phyloP scores from a whole-genome alignment of 306 rosid species.

The Castanea crenata region DNA sequence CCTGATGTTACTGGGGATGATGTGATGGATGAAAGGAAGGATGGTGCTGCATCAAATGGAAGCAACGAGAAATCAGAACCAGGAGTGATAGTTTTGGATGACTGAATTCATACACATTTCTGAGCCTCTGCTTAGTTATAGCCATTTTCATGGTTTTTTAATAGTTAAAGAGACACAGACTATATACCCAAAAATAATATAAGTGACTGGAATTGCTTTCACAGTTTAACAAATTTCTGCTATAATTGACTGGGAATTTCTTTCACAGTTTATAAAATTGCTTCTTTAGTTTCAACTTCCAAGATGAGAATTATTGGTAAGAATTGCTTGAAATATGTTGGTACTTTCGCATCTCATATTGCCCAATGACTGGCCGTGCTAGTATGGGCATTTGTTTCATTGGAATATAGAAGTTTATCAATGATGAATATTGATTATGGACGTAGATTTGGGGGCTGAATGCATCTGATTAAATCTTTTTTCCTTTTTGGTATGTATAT shows the following conservation, averaged over 20 bases:
- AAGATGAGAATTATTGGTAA: not conserved
- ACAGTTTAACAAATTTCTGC: not conserved
- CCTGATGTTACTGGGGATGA: conserved; percentile 10
- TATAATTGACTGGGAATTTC: not conserved
- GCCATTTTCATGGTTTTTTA: not conserved
- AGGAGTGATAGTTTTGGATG: conserved; percentile 51
- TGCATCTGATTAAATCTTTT: too few species aligned
- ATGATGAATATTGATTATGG: not conserved
- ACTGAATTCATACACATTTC: conserved; percentile 15
- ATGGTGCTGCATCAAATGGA: conserved; percentile 25
- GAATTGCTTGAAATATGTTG: not conserved
- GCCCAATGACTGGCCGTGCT: not conserved
- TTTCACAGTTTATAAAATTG: not conserved
- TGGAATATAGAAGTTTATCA: not conserved
- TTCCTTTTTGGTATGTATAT: too few species aligned
- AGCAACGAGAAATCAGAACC: conserved; percentile 29
- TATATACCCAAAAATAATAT: not conserved
- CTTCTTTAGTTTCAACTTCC: not conserved
- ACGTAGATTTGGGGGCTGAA: not conserved
- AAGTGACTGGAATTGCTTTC: not conserved
- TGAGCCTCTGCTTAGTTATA: not conserved
- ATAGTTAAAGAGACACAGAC: not conserved
- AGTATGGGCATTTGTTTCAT: not conserved
- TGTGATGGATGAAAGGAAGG: conserved; percentile 21
- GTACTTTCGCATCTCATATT: not conserved